phyloP scores from a whole-genome alignment of 2,329 filamentous ascomycete species.

The Chaetomium globosum region DNA sequence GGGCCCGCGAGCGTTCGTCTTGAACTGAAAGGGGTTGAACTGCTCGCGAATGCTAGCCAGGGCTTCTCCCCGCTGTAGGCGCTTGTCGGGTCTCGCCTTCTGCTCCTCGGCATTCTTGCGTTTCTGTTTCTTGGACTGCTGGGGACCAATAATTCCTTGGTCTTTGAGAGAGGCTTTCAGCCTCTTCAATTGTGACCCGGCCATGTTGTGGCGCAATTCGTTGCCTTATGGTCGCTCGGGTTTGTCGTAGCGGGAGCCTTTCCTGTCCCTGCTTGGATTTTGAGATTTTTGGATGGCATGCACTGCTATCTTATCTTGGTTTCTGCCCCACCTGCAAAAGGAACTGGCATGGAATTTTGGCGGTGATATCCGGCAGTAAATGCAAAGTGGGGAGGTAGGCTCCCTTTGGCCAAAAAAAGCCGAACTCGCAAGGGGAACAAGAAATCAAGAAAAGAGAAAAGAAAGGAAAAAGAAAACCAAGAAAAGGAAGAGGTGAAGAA shows the following conservation, averaged over 20 bases:
- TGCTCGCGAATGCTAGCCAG: slow-evolving; percentile 87
- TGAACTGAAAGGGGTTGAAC: slow-evolving; percentile 97
- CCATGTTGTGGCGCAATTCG: slow-evolving; percentile 62
- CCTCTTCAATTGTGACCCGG: slow-evolving; percentile 93
- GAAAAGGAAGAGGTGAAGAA: too few species aligned
- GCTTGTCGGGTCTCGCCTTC: slow-evolving; percentile 68
- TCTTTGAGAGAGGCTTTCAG: slow-evolving; percentile 88
- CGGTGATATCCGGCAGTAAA: slow-evolving; percentile 34
- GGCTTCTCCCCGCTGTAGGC: slow-evolving; percentile 74
- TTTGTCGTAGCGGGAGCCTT: slow-evolving; percentile 30
- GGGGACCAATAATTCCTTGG: slow-evolving; percentile 85
- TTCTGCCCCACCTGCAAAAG: slow-evolving; percentile 22
- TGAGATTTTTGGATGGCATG: slow-evolving; percentile 35
- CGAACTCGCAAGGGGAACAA: too few species aligned
- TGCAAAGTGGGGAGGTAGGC: too few species aligned
- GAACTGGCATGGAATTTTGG: slow-evolving; percentile 27
- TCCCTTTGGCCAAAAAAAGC: too few species aligned
- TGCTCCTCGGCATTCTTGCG: slow-evolving; percentile 70
- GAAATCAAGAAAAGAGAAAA: too few species aligned
- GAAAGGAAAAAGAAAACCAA: too few species aligned
- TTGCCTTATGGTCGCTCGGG: not conserved
- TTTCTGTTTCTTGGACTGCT: slow-evolving; percentile 94
- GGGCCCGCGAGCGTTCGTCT: slow-evolving; percentile 71
- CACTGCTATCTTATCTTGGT: slow-evolving; percentile 40
- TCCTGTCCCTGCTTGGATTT: slow-evolving; percentile 28